Base-by-base conservation (phyloP, 805 yeast species). In the Clavispora asparagi region DNA sequence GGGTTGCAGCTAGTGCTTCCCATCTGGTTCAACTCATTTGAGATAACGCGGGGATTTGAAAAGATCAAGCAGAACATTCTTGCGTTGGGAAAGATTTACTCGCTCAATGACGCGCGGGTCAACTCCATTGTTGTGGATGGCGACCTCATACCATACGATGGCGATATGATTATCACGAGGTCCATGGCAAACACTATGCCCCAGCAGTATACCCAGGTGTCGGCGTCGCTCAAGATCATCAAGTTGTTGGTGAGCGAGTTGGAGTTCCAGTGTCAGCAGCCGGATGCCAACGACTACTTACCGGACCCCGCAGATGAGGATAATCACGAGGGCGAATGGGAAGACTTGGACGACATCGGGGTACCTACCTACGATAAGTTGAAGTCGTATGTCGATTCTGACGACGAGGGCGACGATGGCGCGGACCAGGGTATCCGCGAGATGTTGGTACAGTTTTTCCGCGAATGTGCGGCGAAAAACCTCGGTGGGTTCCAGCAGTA, bases 1-100 rank as follows among this genome's bases (percentile, higher is more conserved):
- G 83, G 85, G 1, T 67, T 90, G 9, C 68, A 68, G 23, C 64
- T 76, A 3, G 79, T 88, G 1, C 61, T 92, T 43, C 83, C 84
- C 2, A 83, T 86, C 43, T 94, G 98, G 98, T 76, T 92, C 41
- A 80, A 79, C 25, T 77, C 88, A 2, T 91, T 88, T 63, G 92
- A 87, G 55, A 81, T 84, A 1, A 78, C 91, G 35, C 74, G 92
- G 49, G 97, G 97, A 0, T 82, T 76, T 46, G 86, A 82, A 26
- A 81, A 81, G 47, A 88, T 91, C 41, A 74, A 78, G 50, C 80
- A 72, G 39, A 81, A 79, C 56, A 76, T 87, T n/a, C 60, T 77
- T 27, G 96, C 97, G 0, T 71, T 94, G 36, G 82, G 81, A 29
- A 78, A 78, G 45, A 68, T 94, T 1, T 89, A 74, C 56, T 69